Base-by-base conservation (phyloP, 495 filamentous ascomycete species). In the Daldinia grandis region DNA sequence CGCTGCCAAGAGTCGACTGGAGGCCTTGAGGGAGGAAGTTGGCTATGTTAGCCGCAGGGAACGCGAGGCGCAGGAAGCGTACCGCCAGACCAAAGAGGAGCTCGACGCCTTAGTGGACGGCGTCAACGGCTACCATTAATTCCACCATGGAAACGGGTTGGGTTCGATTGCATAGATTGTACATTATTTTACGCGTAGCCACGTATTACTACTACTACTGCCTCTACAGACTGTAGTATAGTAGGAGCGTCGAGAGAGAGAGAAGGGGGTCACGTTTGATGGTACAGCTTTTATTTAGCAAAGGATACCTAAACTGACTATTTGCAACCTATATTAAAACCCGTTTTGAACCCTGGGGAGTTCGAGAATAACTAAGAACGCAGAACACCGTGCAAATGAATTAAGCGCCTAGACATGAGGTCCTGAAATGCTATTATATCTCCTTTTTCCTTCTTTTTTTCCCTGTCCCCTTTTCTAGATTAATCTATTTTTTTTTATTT, bases 61-160 rank as follows among this genome's bases (percentile, higher is more conserved):
- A 83, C 85, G 93, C 55, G 93, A 97, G 83, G 92, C 92, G 30
- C 96, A 99, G 80, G 93, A 98, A 64, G 76, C 90, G 70, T 98
- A 95, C 76, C 85, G 90, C 75, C 81, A 78, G 64, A 85, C 87
- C 64, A 93, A 86, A 76, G 91, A 93, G 38, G 95, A 98, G 81
- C 76, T 98, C 61, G 90, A 91, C 55, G 84, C 81, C 62, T 80
- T 95, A 75, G 73, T 67, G 57, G 66, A 76, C 30, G 76, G 76
- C 60, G 64, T 74, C 9, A 82, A 83, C 59, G 78, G 79, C 31
- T 81, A 78, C 66, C 80, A 81, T 68, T 82, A 72, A 78, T 62
- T 53, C 56, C 24, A 47, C 31, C 27, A 51, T 9, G 9, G 19
- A 25, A 64, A 54, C 33, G 12, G 24, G 38, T 17, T n/a, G 14